Evolutionary conservation across 768 basidiomycete genomes (phyloP).

Genomic region (Russula ochroleuca): DNA sequence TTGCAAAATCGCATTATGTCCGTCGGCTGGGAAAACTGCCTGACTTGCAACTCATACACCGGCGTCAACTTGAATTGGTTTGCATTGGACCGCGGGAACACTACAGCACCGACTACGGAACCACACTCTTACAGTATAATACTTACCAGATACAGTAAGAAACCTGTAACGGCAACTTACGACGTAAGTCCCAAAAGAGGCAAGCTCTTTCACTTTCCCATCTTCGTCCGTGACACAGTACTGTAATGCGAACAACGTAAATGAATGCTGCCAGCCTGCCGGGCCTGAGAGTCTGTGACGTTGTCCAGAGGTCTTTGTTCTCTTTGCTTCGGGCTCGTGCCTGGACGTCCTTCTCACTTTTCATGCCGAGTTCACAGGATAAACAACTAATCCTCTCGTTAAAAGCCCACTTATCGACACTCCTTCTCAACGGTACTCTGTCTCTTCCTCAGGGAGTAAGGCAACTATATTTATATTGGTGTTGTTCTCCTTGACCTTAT

Average conservation of each 20-base stretch:
- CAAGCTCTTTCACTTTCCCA: background rate
- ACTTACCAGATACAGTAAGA: no score
- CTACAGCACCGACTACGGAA: no score
- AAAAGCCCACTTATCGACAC: background rate
- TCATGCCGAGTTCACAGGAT: background rate
- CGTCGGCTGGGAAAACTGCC: no score
- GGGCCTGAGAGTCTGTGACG: background rate
- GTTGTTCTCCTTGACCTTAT: conserved; percentile 30
- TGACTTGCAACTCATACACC: no score
- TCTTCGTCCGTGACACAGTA: background rate
- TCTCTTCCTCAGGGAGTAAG: background rate
- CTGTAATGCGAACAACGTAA: background rate
- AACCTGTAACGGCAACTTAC: background rate
- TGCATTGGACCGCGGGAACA: no score
- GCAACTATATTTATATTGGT: conserved; percentile 6
- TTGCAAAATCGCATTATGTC: no score
- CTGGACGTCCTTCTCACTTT: background rate
- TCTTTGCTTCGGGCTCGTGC: background rate
- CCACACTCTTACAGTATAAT: no score
- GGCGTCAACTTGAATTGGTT: no score
- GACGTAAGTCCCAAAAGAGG: background rate
- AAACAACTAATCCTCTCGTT: conserved; percentile 1
- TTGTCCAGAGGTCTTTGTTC: background rate
- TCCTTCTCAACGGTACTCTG: background rate
- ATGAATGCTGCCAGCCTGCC: background rate